phyloP scores from a whole-genome alignment of 495 filamentous ascomycete species.

The Geoglossum glabrum region DNA sequence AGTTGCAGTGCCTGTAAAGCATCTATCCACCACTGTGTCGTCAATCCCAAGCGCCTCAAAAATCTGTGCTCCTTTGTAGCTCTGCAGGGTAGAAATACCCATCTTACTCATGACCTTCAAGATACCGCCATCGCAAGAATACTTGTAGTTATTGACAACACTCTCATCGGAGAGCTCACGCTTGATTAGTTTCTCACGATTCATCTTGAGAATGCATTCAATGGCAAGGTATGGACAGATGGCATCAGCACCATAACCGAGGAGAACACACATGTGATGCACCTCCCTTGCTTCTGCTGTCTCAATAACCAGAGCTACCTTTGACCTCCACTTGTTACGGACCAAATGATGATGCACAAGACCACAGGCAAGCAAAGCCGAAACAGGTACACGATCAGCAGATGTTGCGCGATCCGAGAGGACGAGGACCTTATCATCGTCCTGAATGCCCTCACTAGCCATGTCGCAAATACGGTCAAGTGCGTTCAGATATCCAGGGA shows the following conservation, averaged over 20 bases:
- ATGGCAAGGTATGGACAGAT: constrained; percentile 95
- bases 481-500: constrained; percentile 70
- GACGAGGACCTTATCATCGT: constrained; percentile 69
- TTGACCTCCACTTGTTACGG: constrained; percentile 86
- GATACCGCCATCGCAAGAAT: constrained; percentile 93
- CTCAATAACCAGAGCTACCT: constrained; percentile 76
- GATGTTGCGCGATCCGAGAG: constrained; percentile 82
- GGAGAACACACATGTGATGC: constrained; percentile 93
- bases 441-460: constrained; percentile 66
- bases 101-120: constrained; percentile 99
- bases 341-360: constrained; percentile 97
- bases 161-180: constrained; percentile 69
- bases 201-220: constrained; percentile 97
- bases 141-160: constrained; percentile 92
- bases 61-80: constrained; percentile 98
- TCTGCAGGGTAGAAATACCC: constrained; percentile 96
- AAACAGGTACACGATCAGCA: constrained; percentile 68
- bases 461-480: constrained; percentile 80
- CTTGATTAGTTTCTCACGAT: constrained; percentile 83
- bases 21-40: constrained; percentile 85
- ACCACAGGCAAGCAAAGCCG: constrained; percentile 73
- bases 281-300: constrained; percentile 96
- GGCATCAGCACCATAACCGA: constrained; percentile 91
- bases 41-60: constrained; percentile 98
- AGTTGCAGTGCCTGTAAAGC: constrained; percentile 89